Base-by-base conservation (phyloP, 148 eudicot species). In the Nepenthes gracilis region DNA sequence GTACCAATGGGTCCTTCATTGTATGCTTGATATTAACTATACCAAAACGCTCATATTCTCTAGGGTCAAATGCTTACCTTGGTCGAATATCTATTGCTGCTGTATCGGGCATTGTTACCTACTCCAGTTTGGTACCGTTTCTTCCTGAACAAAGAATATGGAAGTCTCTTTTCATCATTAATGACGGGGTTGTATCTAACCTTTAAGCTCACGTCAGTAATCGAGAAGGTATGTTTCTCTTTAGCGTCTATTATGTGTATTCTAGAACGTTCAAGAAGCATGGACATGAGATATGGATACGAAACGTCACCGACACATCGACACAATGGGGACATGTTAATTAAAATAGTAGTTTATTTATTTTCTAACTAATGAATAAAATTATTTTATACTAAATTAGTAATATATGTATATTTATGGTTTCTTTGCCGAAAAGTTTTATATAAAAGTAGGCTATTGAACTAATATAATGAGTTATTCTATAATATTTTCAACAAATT, bases 41-140 rank as follows among this genome's bases (percentile, higher is more conserved):
- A n/a, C 14, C 37, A 34, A 11, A 51, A 47, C 23, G 12, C 38
- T 51, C 61, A 38, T 32, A 67, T 72, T 55, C 7, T 65, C 53
- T 67, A 93, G 98, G 98, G 96, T 64, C 98, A 88, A 79, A 82
- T 88, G 76, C 72, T 93, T 59, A 93, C 98, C 55, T 74, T 88
- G 70, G 81, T 93, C 35, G 98, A 93, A 76, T 93, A 93, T 75
- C 61, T 85, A 2, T 65, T 88, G 67, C 80, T 93, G 61, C 71
- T 93, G 35, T 93, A 92, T 74, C 98, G 98, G 65, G 90, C 98
- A 13, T 66, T 92, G 74, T 68, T 92, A 64, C 98, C 98, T 35
- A 71, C 96, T 64, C 93, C 97, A 13, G 97, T 91, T 64, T 91
- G 97, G 97, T 91, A 83, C 69, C 78, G 96, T 62, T 91, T 88